Base-by-base conservation (phyloP, 2,329 filamentous ascomycete species). In the Fusarium miscanthi region DNA sequence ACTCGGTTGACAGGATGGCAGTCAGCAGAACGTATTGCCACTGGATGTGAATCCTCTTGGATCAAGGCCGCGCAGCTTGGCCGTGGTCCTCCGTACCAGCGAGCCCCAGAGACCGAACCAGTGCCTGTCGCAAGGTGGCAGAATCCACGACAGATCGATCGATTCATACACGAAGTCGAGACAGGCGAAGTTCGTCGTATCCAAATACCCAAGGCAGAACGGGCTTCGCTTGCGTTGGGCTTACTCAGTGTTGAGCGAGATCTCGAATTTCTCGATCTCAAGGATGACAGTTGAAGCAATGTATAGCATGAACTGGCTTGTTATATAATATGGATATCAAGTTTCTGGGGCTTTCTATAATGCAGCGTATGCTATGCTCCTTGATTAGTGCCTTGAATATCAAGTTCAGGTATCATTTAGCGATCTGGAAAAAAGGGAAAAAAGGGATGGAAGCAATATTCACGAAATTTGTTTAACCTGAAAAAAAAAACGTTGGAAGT, bases 21-120 rank as follows among this genome's bases (percentile, higher is more conserved):
- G 76, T 94, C 92, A 3, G 93, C 94, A 3, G 88, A 90, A 38
- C 90, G 94, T 43, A 95, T 98, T 70, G 94, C 94, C 1, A 87
- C 89, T 53, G 94, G 94, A 3, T 97, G 94, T 80, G 95, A 98
- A 81, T 91, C 90, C 6, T 88, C 90, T 1, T 99, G 96, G 96
- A 87, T 89, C 66, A 93, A 91, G 78, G 91, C 92, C 2, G 92
- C 89, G 7, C 88, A 91, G 69, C 85, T 92, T 74, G 93, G 93
- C 1, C 87, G 90, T 49, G 95, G 94, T 0, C 94, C 94, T 8
- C 90, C 90, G 2, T 98, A 97, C 79, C 81, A 84, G 56, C 84
- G 88, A 31, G 61, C 85, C 82, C 13, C 78, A 78, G 59, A 82
- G 84, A 70, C 78, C 75, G 49, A 78, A 80, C 57, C 72, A 33